Conservation (phyloP, 2,329 filamentous ascomycete genomes). For the Xylaria arbuscula region DNA sequence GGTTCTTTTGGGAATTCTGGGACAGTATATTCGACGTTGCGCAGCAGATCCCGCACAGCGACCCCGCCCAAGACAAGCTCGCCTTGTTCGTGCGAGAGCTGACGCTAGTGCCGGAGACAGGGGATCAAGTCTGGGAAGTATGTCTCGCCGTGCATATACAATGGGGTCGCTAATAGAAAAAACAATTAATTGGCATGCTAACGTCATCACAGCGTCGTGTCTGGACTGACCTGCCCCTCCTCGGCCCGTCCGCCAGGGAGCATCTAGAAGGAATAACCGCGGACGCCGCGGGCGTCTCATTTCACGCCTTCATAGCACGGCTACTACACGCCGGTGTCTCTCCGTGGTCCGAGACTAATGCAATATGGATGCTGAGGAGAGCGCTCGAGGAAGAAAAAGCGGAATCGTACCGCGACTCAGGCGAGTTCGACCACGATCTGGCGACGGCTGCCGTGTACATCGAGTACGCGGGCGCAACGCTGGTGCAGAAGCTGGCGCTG, state of each 20-base stretch:
- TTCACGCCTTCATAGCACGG: constrained; percentile 47
- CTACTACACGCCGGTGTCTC: constrained; percentile 43
- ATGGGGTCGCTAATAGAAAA: neutral
- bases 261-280: constrained; percentile 29
- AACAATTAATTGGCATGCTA: neutral
- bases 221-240: constrained; percentile 46
- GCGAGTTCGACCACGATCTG: constrained; percentile 39
- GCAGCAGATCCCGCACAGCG: constrained; percentile 44
- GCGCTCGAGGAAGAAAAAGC: constrained; percentile 45
- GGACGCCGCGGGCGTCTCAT: constrained; percentile 39
- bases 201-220: constrained; percentile 36
- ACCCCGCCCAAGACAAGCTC: constrained; percentile 46
- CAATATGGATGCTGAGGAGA: constrained; percentile 47
- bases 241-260: constrained; percentile 42
- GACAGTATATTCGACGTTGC: constrained; percentile 40
- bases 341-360: constrained; percentile 31
- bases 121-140: constrained; percentile 45
- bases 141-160: constrained; percentile 14
- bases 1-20: constrained; percentile 46
- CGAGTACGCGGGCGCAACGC: constrained; percentile 45
- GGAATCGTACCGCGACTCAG: neutral
- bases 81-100: constrained; percentile 45
- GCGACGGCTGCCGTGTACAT: constrained; percentile 45
- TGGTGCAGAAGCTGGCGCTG: constrained; percentile 38
- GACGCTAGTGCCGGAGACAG: constrained; percentile 43